These are phyloP conservation scores for Chlamydomonas incerta DNA, from an alignment of 139 green algal species.

Conservation along the genomic window DNA sequence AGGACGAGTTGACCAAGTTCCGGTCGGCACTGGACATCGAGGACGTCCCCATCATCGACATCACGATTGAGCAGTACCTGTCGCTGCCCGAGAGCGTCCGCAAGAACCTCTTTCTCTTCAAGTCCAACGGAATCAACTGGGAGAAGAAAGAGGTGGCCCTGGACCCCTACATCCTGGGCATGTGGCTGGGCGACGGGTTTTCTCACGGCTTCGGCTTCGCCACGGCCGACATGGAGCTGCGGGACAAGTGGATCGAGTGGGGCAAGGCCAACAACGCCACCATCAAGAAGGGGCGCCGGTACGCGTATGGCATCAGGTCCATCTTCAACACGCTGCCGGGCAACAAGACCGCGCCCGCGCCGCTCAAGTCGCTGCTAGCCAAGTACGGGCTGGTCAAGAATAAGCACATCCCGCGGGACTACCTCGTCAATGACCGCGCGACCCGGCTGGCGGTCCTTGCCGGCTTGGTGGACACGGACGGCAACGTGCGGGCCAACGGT, in stretches of 20 bases:
- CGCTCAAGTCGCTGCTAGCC: neutral
- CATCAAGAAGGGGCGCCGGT: neutral
- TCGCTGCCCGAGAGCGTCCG: neutral
- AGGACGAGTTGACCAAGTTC: neutral
- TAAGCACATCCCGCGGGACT: slow-evolving; percentile 21
- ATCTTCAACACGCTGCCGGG: too few species aligned
- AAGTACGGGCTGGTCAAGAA: slow-evolving; percentile 14
- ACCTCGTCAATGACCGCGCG: slow-evolving; percentile 11
- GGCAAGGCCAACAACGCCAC: neutral
- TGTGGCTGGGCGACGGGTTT: slow-evolving; percentile 9
- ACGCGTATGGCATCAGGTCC: slow-evolving; percentile 1
- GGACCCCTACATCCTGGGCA: slow-evolving; percentile 21
- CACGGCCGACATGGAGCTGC: neutral
- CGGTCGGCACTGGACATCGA: neutral
- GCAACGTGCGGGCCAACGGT: neutral
- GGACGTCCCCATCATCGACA: slow-evolving; percentile 11
- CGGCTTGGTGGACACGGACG: neutral
- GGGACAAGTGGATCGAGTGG: neutral
- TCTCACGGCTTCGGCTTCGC: neutral
- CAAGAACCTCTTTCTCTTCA: slow-evolving; percentile 8
- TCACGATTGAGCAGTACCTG: slow-evolving; percentile 16
- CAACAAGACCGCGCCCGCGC: neutral
- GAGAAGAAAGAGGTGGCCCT: neutral
- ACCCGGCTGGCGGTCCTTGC: slow-evolving; percentile 11
- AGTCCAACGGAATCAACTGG: slow-evolving; percentile 18